phyloP scores from a whole-genome alignment of 2,329 filamentous ascomycete genomes.

The Cladosporium sp. region DNA sequence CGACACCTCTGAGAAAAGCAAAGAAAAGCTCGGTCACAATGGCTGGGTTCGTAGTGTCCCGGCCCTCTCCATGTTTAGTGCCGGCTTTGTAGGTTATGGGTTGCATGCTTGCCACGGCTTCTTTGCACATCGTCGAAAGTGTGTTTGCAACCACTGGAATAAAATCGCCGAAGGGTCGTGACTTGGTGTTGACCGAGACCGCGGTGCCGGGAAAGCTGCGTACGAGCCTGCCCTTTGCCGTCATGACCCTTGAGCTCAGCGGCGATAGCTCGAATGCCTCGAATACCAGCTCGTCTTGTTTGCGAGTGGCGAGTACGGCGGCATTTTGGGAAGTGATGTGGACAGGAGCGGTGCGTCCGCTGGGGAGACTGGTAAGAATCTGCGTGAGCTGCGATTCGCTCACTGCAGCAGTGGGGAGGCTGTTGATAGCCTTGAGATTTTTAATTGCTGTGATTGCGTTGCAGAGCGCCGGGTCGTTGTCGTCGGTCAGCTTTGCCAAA shows the following conservation, averaged over 20 bases:
- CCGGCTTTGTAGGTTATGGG: slow-evolving; percentile 51
- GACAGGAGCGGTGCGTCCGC: slow-evolving; percentile 6
- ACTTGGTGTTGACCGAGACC: slow-evolving; percentile 39
- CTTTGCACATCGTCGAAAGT: slow-evolving; percentile 25
- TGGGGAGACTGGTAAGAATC: slow-evolving; percentile 9
- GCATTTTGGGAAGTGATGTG: slow-evolving; percentile 27
- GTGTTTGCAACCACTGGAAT: slow-evolving; percentile 21
- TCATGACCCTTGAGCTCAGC: slow-evolving; percentile 53
- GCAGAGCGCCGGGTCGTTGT: slow-evolving; percentile 29
- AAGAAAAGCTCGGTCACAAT: slow-evolving; percentile 63
- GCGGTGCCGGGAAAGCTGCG: slow-evolving; percentile 57
- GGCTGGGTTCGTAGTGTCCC: slow-evolving; percentile 59
- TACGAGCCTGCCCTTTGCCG: slow-evolving; percentile 51
- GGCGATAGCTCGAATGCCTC: slow-evolving; percentile 65
- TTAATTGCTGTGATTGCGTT: slow-evolving; percentile 27
- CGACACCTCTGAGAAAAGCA: slow-evolving; percentile 59
- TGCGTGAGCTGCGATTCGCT: neutral
- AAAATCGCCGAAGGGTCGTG: slow-evolving; percentile 41
- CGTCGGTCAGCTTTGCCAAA: neutral
- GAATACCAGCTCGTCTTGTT: slow-evolving; percentile 45
- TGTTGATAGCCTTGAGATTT: neutral
- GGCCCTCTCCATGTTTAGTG: slow-evolving; percentile 57
- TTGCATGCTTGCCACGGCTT: slow-evolving; percentile 25
- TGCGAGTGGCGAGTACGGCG: slow-evolving; percentile 27
- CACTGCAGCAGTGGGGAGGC: neutral